Evolutionary conservation across 345 rosid species (phyloP), one percentile per base, ranked within the genome.

Genomic region (Pugionium dolabratum): DNA sequence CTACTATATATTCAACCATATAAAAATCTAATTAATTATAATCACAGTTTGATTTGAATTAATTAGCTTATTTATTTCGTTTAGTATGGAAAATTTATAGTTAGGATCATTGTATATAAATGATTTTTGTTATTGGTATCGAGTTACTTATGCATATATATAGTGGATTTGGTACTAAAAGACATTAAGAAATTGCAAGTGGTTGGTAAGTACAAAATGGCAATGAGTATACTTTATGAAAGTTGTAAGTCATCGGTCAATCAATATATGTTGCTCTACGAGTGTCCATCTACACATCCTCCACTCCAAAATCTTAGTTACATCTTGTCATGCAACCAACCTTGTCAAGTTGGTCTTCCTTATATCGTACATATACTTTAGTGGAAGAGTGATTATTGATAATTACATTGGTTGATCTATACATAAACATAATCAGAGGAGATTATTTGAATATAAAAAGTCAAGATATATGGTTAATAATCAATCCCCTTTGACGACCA

Each of bases 401-500:
- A 66, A 7, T 30, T 66, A 43, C 43, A 52, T 6, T 50, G 7
- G 18, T 45, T 43, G 60, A 34, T 11, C 25, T 4, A 51, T 30
- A 52, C 1, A 11, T 3, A 1, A 4, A 37, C 6, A 37, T 18
- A 7, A 52, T 10, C 39, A 51, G 45, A 43, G 26, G 47, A 49
- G 29, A 35, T 40, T 51, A 65, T 2, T 30, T 36, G 36, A 55
- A 40, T 37, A 46, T 2, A n/a, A n/a, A 25, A 37, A 37, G 33
- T 18, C 28, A 65, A 43, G 67, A 65, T 54, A 18, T 18, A 18
- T 18, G 33, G 9, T 34, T 70, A 36, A 7, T 34, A 30, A 2
- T 75, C 64, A 86, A 49, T 86, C 95, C 54, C 89, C 90, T 28
- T 62, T 80, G 70, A 89, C 69, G 85, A 91, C 83, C 41, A 80